Conservation (phyloP, 768 basidiomycete genomes). For the Tephrocybe sp. region DNA sequence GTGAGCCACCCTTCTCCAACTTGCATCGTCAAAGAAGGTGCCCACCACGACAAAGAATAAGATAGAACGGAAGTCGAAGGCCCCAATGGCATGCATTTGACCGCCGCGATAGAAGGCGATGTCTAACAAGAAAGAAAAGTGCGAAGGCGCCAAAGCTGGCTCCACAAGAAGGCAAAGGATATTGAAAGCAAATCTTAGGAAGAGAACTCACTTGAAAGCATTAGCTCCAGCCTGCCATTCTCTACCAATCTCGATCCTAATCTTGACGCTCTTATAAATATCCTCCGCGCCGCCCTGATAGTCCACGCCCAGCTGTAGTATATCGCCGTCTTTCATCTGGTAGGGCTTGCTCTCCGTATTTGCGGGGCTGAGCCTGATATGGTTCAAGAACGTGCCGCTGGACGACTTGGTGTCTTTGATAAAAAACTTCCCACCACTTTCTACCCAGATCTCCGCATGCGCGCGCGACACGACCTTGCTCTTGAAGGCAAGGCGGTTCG, state of each 20-base stretch:
- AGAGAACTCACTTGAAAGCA: conserved; percentile 75
- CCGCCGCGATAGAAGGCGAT: no score
- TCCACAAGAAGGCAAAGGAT: no score
- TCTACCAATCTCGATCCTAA: conserved; percentile 82
- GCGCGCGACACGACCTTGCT: conserved; percentile 92
- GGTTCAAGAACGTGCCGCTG: conserved; percentile 94
- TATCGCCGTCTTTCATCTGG: conserved; percentile 88
- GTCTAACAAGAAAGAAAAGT: no score
- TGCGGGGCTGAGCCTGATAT: conserved; percentile 83
- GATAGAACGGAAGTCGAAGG: no score
- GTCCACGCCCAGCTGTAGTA: conserved; percentile 94
- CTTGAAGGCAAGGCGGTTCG: conserved; percentile 91
- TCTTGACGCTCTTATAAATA: conserved; percentile 96
- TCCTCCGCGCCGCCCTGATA: conserved; percentile 98
- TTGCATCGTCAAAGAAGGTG: no score
- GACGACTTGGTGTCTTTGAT: conserved; percentile 89
- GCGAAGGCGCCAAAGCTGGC: no score
- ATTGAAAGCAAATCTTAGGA: not conserved
- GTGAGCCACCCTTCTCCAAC: no score
- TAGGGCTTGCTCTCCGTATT: conserved; percentile 77
- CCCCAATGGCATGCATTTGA: no score
- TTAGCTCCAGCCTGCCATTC: conserved; percentile 91
- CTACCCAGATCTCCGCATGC: conserved; percentile 94
- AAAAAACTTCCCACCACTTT: conserved; percentile 68
- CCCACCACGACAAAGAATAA: no score